Percentiles rank a stretch among this genome's conserved stretches.
phyloP scores from a whole-genome alignment of 2,329 filamentous ascomycete genomes.

The Fusarium falciforme region DNA sequence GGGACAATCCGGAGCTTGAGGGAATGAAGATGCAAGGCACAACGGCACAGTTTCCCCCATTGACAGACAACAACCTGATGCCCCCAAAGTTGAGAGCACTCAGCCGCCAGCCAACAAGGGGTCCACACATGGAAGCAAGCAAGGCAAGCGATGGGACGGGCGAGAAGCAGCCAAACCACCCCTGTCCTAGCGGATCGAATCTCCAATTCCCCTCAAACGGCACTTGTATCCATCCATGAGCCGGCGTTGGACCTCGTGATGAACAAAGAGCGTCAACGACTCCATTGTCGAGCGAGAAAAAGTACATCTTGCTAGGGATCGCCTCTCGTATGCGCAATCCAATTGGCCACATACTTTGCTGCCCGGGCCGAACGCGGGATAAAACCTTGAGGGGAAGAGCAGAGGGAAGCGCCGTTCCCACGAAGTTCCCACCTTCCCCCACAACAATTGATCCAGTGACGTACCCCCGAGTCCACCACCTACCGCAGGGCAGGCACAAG shows the following conservation, averaged over 20 bases:
- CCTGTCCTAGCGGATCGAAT: conserved; percentile 13
- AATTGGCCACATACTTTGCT: not conserved
- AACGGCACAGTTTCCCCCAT: not conserved
- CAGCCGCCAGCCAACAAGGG: not conserved
- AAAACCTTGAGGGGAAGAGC: conserved; percentile 4
- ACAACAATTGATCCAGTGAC: conserved; percentile 12
- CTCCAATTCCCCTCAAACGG: conserved; percentile 6
- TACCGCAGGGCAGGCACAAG: not conserved
- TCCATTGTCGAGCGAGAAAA: conserved; percentile 4
- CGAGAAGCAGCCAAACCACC: not conserved
- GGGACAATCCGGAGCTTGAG: not conserved
- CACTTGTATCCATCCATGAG: conserved; percentile 14
- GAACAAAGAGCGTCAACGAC: not conserved
- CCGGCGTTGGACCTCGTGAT: conserved; percentile 17
- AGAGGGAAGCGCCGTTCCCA: not conserved
- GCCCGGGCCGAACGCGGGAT: conserved; percentile 3
- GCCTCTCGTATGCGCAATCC: not conserved
- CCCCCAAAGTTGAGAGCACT: conserved; percentile 6
- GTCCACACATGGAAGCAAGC: not conserved
- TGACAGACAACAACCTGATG: not conserved
- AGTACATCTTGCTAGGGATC: not conserved
- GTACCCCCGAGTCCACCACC: conserved; percentile 6
- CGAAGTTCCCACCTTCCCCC: conserved; percentile 9
- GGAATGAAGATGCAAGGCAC: not conserved
- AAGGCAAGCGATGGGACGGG: not conserved